These are phyloP conservation scores for Solanum phureja DNA, from an alignment of 257 asterid genomes.

Conservation along the genomic window DNA sequence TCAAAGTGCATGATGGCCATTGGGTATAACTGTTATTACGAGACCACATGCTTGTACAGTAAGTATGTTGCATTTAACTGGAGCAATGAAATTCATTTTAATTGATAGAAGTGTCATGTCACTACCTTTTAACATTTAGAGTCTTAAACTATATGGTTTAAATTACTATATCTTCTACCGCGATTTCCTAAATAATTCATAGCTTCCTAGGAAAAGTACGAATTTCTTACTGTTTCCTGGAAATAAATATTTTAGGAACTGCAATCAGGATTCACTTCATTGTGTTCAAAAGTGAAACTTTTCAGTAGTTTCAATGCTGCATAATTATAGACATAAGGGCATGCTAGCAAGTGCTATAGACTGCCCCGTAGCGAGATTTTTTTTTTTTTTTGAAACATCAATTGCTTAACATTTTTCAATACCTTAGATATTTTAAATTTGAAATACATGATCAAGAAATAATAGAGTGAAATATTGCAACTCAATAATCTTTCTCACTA, in stretches of 20 bases:
- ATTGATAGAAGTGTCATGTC: neutral
- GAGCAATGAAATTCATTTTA: neutral
- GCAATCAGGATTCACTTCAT: neutral
- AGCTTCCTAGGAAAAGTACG: neutral
- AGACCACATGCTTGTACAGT: neutral
- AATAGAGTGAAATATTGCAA: neutral
- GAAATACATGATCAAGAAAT: neutral
- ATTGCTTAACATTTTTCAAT: neutral
- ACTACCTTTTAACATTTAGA: neutral
- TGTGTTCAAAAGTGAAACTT: neutral
- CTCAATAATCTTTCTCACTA: neutral
- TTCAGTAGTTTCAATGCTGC: neutral
- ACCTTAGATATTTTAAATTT: neutral
- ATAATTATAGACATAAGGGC: neutral
- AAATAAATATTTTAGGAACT: neutral
- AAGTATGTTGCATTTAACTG: neutral
- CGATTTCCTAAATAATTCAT: neutral
- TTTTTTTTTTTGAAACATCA: neutral
- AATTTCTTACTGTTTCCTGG: neutral
- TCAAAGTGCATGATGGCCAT: neutral
- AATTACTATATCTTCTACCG: neutral
- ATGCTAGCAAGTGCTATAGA: neutral
- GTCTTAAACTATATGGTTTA: neutral
- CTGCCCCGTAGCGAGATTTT: neutral
- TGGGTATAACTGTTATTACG: neutral